Percentiles rank a stretch among this genome's conserved stretches.
Evolutionary conservation across 73 alveolate genomes (phyloP).

Genomic region (Paramecium sexaurelia): DNA sequence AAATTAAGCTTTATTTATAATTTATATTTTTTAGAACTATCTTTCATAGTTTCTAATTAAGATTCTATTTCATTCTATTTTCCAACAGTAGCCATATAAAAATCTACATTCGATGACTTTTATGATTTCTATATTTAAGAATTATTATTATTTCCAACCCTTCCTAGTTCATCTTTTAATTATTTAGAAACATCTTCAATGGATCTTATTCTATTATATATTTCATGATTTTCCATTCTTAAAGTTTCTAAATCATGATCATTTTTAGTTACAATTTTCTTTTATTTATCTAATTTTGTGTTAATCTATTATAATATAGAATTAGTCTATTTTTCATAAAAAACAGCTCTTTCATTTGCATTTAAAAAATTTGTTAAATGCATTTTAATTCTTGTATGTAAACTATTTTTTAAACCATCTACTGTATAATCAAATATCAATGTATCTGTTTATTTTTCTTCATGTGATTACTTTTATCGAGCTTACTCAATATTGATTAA

Average conservation of each 20-base stretch:
- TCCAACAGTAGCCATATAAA: neutral
- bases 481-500: slow-evolving; percentile 15
- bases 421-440: slow-evolving; percentile 53
- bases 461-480: neutral
- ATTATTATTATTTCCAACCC: neutral
- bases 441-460: neutral
- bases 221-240: slow-evolving; percentile 55
- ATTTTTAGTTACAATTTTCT: neutral
- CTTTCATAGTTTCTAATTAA: slow-evolving; percentile 38
- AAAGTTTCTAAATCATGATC: slow-evolving; percentile 1
- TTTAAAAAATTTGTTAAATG: neutral
- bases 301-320: neutral
- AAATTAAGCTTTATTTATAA: neutral
- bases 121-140: neutral
- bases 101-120: neutral
- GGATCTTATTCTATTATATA: neutral
- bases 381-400: slow-evolving; percentile 41
- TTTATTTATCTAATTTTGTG: slow-evolving; percentile 5
- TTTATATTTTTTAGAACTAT: neutral
- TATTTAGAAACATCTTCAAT: neutral
- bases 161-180: neutral
- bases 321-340: slow-evolving; percentile 57
- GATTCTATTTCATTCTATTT: slow-evolving; percentile 35
- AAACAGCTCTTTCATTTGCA: slow-evolving; percentile 55
- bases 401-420: slow-evolving; percentile 34